These are phyloP conservation scores for Dendrocalamus sinicus DNA, from an alignment of 176 grass and related monocot genomes.

Conservation along the genomic window DNA sequence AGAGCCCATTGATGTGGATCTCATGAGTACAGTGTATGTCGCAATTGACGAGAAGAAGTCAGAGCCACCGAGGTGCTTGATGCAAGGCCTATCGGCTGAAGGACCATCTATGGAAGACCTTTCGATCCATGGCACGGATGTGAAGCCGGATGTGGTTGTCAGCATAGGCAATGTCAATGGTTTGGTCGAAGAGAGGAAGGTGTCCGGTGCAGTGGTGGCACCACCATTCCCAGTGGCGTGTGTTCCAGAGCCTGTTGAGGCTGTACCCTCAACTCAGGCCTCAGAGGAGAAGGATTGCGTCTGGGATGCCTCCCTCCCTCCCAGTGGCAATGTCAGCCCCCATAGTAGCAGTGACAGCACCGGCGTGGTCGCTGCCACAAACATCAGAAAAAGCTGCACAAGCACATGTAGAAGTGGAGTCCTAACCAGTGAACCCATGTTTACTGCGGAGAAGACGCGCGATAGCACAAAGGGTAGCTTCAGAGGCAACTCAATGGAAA, in stretches of 20 bases:
- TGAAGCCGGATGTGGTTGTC: conserved; percentile 47
- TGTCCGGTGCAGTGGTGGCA: conserved; percentile 29
- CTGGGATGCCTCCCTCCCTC: conserved; percentile 79
- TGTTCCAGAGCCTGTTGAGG: conserved; percentile 18
- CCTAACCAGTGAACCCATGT: conserved; percentile 46
- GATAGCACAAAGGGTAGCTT: conserved; percentile 51
- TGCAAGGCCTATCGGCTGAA: conserved; percentile 57
- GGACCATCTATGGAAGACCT: conserved; percentile 72
- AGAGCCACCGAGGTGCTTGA: conserved; percentile 43
- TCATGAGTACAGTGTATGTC: conserved; percentile 76
- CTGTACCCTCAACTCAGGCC: conserved; percentile 43
- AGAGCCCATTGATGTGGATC: conserved; percentile 86
- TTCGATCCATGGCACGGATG: conserved; percentile 40
- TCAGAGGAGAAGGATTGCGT: conserved; percentile 73
- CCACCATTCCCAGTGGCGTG: conserved; percentile 23
- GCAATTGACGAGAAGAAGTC: conserved; percentile 71
- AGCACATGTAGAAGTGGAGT: conserved; percentile 66
- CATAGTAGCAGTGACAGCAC: conserved; percentile 78
- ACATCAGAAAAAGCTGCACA: conserved; percentile 50
- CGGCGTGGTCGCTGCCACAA: conserved; percentile 51
- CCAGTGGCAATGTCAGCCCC: conserved; percentile 81
- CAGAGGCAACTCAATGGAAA: conserved; percentile 67
- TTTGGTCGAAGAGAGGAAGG: conserved; percentile 50
- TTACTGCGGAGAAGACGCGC: conserved; percentile 43
- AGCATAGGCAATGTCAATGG: conserved; percentile 31